Evolutionary conservation across 768 basidiomycete species (phyloP), one percentile per base, ranked within the genome.

Genomic region (Podaxis carcinomalis): DNA sequence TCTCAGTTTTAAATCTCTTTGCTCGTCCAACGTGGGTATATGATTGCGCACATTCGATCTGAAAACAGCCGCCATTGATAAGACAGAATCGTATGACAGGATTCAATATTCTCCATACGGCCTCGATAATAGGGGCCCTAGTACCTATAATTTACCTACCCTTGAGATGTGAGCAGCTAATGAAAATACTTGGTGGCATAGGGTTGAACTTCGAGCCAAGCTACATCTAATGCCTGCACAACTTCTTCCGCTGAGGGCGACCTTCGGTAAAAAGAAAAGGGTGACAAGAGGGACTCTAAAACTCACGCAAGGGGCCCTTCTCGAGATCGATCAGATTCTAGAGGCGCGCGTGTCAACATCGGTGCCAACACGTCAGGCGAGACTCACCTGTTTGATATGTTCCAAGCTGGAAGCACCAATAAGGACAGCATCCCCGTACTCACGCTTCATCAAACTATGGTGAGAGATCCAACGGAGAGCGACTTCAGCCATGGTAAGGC

Each of bases 401-500:
- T 74, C 73, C 63, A 82, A 52, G 61, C 77, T 83, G 3, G 81
- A 83, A 27, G 86, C 86, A n/a, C 86, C 86, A 64, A 89, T 86
- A 58, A 88, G 72, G 59, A 87, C 72, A 23, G 80, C 69, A 64
- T 84, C 81, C 10, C 81, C 78, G 25, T 74, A 65, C 63, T 83
- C 81, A 6, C 77, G 71, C 64, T 79, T 76, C 52, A 87, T 66
- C 2, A 73, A 59, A 5, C 80, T 82, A 62, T 87, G 85, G 60
- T 87, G 79, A 56, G 84, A 81, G 54, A 80, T 74, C 86, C 86
- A 88, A n/a, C 86, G 76, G 51, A 86, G 71, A 1, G 85, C 83
- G 3, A 84, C 76, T 69, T 87, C 84, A 2, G 78, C 74, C 59
- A 84, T 70, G 0, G 78, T 77, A 3, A 87, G 67, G 46, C 70